Evolutionary conservation across 139 green algal genomes (phyloP).

Genomic region (Deuterostichococcus epilithicus): DNA sequence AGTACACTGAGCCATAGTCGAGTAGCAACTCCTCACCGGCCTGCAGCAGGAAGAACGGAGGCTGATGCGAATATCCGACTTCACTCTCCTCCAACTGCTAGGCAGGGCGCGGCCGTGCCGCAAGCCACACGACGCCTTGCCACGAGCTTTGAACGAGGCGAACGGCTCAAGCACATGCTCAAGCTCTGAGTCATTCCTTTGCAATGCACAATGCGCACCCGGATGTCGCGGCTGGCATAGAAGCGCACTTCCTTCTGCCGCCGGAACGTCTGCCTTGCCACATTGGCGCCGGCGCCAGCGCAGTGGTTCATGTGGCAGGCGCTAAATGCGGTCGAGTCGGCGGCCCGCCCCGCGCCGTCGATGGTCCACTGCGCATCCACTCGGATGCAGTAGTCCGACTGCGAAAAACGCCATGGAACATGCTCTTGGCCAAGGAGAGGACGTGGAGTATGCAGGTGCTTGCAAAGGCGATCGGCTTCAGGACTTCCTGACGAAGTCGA

Average conservation of each 20-base stretch:
- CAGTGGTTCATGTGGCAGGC: conserved; percentile 62
- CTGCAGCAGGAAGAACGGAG: conserved; percentile 16
- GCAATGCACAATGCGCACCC: neutral
- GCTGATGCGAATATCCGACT: neutral
- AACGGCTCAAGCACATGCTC: too few relatives aligned
- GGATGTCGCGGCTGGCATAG: conserved; percentile 34
- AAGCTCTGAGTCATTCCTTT: too few relatives aligned
- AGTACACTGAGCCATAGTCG: conserved; percentile 52
- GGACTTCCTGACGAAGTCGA: too few relatives aligned
- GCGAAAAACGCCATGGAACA: neutral
- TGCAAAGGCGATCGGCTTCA: neutral
- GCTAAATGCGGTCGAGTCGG: conserved; percentile 38
- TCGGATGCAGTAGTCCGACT: conserved; percentile 37
- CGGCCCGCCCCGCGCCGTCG: conserved; percentile 29
- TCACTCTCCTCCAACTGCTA: conserved; percentile 19
- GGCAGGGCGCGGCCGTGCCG: neutral
- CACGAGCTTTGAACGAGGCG: too few relatives aligned
- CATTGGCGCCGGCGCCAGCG: conserved; percentile 24
- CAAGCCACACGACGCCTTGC: too few relatives aligned
- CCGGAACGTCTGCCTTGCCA: conserved; percentile 34
- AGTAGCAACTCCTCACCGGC: conserved; percentile 42
- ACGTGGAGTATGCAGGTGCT: neutral
- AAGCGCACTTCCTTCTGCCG: conserved; percentile 28
- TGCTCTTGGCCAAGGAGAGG: too few relatives aligned
- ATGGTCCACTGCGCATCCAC: conserved; percentile 43